Evolutionary conservation across 2,329 filamentous ascomycete species (phyloP), one percentile per base, ranked within the genome.

Genomic region (Cryphonectria carpinicola): DNA sequence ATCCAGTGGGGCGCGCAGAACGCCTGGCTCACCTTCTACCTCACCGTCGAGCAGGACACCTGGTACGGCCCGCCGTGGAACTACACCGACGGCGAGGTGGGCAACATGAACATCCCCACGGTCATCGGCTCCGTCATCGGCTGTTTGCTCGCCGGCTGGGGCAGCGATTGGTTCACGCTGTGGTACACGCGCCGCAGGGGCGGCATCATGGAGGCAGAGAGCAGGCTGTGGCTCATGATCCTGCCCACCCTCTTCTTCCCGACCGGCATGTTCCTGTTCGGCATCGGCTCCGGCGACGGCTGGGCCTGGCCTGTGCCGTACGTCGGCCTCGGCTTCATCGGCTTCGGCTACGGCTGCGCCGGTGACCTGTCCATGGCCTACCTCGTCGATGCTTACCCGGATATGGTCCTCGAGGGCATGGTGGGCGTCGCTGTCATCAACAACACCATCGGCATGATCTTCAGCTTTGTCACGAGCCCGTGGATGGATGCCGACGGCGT

Each of bases 1-100:
- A 77, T 80, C 62, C 77, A 76, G 73, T 80, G 79, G 71, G 78
- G 78, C 22, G 77, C 77, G 6, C 87, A 89, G 76, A 87, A 88
- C 73, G 86, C 87, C n/a, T 88, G 87, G 78, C 78, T 89, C 32
- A 86, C 85, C 1, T 89, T 89, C 76, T 79, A 79, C 65, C 76
- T 80, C 39, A 89, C 87, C 0, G 82, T 89, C 1, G 83, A 88
- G 75, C 85, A 89, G 74, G 86, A 88, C 72, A 74, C 76, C 54
- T 79, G 77, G 72, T 80, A 79, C 74, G 79, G 77, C 67, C 62
- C 75, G 35, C 78, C 78, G 10, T 79, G 78, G 71, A 76, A 77
- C 71, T 80, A 79, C 65, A 72, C 72, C 4, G 74, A 78, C 14
- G 76, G 77, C 25, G 73, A 78, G 66, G 78, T 80, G 60, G 78